Evolutionary conservation across 805 yeast genomes (phyloP).

Genomic region (Starmera dryadoides): DNA sequence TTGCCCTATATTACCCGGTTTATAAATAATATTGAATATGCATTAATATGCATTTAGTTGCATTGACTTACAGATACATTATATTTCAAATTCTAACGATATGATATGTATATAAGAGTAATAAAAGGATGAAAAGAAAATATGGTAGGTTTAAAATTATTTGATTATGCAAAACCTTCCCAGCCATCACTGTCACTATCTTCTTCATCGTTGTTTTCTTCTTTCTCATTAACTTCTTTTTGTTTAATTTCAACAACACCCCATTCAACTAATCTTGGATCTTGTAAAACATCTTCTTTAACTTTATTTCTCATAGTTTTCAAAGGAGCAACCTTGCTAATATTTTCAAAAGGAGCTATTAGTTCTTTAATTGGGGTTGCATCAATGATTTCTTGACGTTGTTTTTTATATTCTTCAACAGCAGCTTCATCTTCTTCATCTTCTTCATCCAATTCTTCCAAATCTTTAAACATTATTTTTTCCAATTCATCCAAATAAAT

Average conservation of each 20-base stretch:
- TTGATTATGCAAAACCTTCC: no score
- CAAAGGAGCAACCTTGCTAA: conserved; percentile 41
- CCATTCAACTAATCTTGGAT: conserved; percentile 60
- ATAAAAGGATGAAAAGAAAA: no score
- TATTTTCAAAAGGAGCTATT: conserved; percentile 51
- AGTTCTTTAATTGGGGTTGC: conserved; percentile 47
- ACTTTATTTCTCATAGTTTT: conserved; percentile 63
- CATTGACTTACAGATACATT: no score
- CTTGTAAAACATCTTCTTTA: conserved; percentile 57
- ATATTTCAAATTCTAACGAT: no score
- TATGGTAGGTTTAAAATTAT: no score
- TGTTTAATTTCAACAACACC: conserved; percentile 30
- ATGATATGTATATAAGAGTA: no score
- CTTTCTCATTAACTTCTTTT: conserved; percentile 22
- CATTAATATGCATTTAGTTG: no score
- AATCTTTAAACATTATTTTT: conserved; percentile 44
- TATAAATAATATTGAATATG: no score
- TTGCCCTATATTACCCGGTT: no score
- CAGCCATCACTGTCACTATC: conserved; percentile 9
- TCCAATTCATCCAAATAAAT: conserved; percentile 81
- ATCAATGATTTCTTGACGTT: conserved; percentile 28
- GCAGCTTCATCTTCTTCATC: conserved; percentile 31
- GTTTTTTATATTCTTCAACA: conserved; percentile 8
- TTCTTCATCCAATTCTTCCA: conserved; percentile 38
- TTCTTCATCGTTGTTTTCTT: conserved; percentile 12